Base-by-base conservation (phyloP, 768 basidiomycete species). In the Chalciporus piperatus region DNA sequence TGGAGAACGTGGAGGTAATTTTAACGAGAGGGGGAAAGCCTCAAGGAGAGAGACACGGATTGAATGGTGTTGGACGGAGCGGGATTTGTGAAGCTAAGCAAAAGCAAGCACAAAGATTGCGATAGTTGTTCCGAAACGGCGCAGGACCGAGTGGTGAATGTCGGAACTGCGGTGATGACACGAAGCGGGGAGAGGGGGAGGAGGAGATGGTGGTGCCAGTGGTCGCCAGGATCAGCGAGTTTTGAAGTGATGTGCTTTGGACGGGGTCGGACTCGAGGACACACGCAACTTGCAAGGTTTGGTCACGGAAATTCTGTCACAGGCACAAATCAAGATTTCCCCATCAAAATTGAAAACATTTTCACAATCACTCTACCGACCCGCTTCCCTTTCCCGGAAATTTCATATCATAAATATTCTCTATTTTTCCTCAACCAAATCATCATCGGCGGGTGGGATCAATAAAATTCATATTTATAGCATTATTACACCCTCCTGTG, bases 221-320 rank as follows among this genome's bases (percentile, higher is more conserved):
- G n/a, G 25, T 37, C 35, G 35, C 35, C 3, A 3, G 43, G 47
- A 19, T 16, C 32, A 39, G 39, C n/a, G 19, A 27, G 19, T 43
- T 39, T 25, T 37, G 39, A n/a, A n/a, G 38, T 16, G 41, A 12
- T 2, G 28, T 35, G 23, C 23, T 25, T 51, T 51, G 43, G 58
- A 55, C 39, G 17, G 51, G n/a, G n/a, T n/a, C n/a, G n/a, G n/a
- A n/a, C n/a, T n/a, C n/a, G n/a, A 57, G 57, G 54, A 59, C 54
- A 32, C 51, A 61, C 64, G 60, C 60, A 57, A 57, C 54, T 52
- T 45, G 48, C 43, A 42, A 49, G 40, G 48, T 47, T 23, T 16
- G 47, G 64, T 67, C 60, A 62, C 56, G 67, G 55, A 54, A 62
- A 66, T 62, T 69, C 55, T 63, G 69, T 71, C 69, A 69, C 68